Conservation (phyloP, 352 stramenopile genomes). For the Globisporangium recalcitrans region DNA sequence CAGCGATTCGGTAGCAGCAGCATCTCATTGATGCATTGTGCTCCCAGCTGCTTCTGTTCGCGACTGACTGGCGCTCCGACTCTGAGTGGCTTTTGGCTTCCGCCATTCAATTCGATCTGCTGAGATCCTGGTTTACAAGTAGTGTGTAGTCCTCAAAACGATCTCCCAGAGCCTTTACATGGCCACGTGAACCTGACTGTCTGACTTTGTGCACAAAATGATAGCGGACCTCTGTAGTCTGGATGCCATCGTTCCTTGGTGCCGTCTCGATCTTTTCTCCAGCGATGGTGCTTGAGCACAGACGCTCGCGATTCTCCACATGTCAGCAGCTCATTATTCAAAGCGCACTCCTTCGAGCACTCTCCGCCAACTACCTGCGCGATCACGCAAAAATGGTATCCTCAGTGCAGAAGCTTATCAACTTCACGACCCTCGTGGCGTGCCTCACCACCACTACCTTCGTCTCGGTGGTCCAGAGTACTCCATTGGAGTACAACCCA, state of each 20-base stretch:
- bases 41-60: conserved; percentile 2
- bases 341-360: background rate
- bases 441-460: conserved; percentile 9
- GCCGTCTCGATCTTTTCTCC: background rate
- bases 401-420: conserved; percentile 10
- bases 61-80: conserved; percentile 1
- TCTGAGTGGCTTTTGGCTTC: background rate
- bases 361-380: background rate
- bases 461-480: conserved; percentile 9
- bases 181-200: background rate
- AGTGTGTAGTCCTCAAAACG: background rate
- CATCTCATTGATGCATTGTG: background rate
- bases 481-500: conserved; percentile 22
- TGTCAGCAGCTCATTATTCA: background rate
- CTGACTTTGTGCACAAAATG: conserved; percentile 4
- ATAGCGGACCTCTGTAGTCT: background rate
- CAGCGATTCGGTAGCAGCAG: background rate
- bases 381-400: background rate
- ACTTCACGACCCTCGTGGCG: conserved; percentile 10
- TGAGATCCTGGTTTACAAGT: background rate
- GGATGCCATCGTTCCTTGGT: conserved; percentile 1
- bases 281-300: background rate
- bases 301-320: background rate
- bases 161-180: conserved; percentile 2
- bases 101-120: no score